Percentiles rank a stretch among this genome's conserved stretches.
phyloP scores from a whole-genome alignment of 225 moss, liverwort and hornwort species.

The Sphagnum contortum region DNA sequence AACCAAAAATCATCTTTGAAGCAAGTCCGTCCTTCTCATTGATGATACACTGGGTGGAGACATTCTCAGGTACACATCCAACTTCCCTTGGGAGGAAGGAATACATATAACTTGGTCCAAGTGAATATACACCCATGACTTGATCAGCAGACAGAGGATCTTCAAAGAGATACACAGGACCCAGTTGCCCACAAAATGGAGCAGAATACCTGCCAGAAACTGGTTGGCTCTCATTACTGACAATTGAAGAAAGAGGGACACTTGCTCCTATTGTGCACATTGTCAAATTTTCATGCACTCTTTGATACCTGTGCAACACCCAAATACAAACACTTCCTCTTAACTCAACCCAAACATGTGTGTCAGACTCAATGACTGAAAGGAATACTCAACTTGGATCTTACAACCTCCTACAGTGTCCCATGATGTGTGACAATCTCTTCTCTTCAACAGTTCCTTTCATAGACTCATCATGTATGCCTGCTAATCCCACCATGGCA shows the following conservation, averaged over 20 bases:
- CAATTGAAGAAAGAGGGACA: conserved; percentile 27
- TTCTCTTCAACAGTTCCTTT: no score
- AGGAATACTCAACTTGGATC: neutral
- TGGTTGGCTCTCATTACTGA: conserved; percentile 41
- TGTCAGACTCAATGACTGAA: neutral
- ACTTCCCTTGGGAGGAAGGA: conserved; percentile 73
- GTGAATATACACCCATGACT: conserved; percentile 52
- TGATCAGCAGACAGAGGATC: conserved; percentile 68
- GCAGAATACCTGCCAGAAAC: conserved; percentile 32
- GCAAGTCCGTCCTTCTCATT: conserved; percentile 68
- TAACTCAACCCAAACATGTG: neutral
- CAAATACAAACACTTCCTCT: neutral
- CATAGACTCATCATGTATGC: no score
- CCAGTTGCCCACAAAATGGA: conserved; percentile 72
- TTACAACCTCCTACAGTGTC: no score
- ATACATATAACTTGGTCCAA: conserved; percentile 76
- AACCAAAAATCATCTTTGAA: conserved; percentile 70
- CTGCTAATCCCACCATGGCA: no score
- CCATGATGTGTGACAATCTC: no score
- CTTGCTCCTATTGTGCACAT: conserved; percentile 68
- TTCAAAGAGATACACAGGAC: conserved; percentile 72
- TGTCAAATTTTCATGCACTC: conserved; percentile 55
- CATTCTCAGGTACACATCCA: conserved; percentile 69
- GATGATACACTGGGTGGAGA: conserved; percentile 55
- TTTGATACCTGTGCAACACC: conserved; percentile 40